Conservation (phyloP, 805 yeast species). For the Candida maris region DNA sequence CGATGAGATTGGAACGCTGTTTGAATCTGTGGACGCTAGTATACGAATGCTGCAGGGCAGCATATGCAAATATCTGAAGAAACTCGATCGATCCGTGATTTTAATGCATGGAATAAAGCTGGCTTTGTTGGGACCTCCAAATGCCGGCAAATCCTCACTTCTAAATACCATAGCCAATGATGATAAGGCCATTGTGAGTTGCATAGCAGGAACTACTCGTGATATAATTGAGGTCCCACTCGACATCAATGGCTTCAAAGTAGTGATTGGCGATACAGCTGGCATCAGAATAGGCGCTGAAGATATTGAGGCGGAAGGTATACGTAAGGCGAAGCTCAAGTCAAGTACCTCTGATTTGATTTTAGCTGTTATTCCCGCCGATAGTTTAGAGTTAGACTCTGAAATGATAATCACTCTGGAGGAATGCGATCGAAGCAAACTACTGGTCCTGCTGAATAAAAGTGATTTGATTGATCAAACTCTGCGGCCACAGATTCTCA, state of each 20-base stretch:
- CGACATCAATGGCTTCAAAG: constrained; percentile 80
- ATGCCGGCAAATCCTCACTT: constrained; percentile 92
- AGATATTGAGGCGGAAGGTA: constrained; percentile 65
- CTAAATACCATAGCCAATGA: constrained; percentile 71
- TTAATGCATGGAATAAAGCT: constrained; percentile 69
- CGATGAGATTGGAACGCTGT: constrained; percentile 55
- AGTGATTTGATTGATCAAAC: constrained; percentile 40
- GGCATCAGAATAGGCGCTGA: constrained; percentile 60
- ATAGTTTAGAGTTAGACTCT: constrained; percentile 28
- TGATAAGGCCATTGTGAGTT: constrained; percentile 88
- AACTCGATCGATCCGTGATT: constrained; percentile 56
- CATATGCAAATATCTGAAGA: constrained; percentile 40
- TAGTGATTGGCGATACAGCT: constrained; percentile 87
- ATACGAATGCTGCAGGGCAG: constrained; percentile 42
- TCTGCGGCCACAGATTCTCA: constrained; percentile 18
- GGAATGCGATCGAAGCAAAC: constrained; percentile 13
- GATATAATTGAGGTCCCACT: constrained; percentile 80
- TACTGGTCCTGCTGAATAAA: constrained; percentile 55
- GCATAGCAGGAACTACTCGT: constrained; percentile 90
- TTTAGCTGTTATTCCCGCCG: constrained; percentile 57
- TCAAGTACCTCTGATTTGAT: constrained; percentile 63
- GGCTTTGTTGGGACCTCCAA: constrained; percentile 84
- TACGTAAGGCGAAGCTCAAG: constrained; percentile 64
- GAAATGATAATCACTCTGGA: constrained; percentile 40
- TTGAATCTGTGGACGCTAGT: constrained; percentile 45